Evolutionary conservation across 2,329 filamentous ascomycete genomes (phyloP).

Genomic region (Bipolaris oryzae): DNA sequence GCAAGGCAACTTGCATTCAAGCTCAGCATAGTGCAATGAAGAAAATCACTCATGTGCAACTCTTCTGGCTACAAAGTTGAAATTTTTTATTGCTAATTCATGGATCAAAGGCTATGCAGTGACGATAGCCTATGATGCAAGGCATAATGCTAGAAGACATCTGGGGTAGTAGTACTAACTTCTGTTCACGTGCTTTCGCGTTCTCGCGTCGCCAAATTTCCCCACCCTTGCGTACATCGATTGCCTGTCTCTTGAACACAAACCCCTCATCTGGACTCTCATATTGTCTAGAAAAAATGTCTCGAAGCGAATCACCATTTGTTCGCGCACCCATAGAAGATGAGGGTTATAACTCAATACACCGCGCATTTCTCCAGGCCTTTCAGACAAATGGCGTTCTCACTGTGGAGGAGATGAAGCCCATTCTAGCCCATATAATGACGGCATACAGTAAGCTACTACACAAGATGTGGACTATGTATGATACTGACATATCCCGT

Average conservation of each 20-base stretch:
- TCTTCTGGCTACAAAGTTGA: not conserved
- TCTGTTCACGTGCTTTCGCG: conserved; percentile 27
- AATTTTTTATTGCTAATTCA: no score
- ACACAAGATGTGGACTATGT: no score
- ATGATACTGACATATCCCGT: conserved; percentile 6
- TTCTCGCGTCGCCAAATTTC: conserved; percentile 21
- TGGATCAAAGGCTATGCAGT: no score
- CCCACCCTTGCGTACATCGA: conserved; percentile 7
- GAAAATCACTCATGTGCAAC: not conserved
- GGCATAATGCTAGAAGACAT: not conserved
- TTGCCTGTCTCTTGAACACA: not conserved
- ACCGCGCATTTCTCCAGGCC: conserved; percentile 90
- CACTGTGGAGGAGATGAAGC: conserved; percentile 74
- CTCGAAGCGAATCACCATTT: conserved; percentile 21
- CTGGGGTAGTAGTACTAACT: not conserved
- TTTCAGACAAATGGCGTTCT: conserved; percentile 79
- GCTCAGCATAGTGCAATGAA: not conserved
- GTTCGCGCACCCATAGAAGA: conserved; percentile 20
- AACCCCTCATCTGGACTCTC: not conserved
- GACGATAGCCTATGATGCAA: not conserved
- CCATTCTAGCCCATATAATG: conserved; percentile 76
- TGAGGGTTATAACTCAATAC: conserved; percentile 57
- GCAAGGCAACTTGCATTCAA: not conserved
- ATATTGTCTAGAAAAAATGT: conserved; percentile 13
- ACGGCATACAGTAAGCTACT: conserved; percentile 59